Evolutionary conservation across 2,329 filamentous ascomycete genomes (phyloP).

Genomic region (Cladosporium sp.): DNA sequence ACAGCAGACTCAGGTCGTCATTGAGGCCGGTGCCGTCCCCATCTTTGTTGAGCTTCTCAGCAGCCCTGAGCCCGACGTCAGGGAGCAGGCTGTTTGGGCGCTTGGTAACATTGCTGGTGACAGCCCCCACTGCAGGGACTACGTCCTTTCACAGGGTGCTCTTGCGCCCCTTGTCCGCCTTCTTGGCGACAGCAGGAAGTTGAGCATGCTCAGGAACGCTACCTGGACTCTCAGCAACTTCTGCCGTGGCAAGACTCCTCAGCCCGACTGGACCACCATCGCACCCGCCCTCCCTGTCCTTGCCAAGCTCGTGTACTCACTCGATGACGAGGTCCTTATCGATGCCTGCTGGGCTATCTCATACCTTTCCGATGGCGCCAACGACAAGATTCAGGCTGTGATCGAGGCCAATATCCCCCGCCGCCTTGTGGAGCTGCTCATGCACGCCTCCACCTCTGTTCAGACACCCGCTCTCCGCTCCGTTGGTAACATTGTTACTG

Average conservation of each 20-base stretch:
- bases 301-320: slow-evolving; percentile 94
- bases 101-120: slow-evolving; percentile 98
- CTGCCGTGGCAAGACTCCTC: slow-evolving; percentile 97
- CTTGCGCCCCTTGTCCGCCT: slow-evolving; percentile 84
- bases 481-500: slow-evolving; percentile 97
- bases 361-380: slow-evolving; percentile 94
- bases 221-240: slow-evolving; percentile 99
- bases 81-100: slow-evolving; percentile 98
- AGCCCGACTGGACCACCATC: slow-evolving; percentile 97
- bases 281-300: slow-evolving; percentile 90
- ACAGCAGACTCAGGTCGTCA: slow-evolving; percentile 96
- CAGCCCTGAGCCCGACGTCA: slow-evolving; percentile 94
- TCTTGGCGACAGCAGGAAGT: slow-evolving; percentile 93
- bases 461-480: slow-evolving; percentile 96
- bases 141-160: slow-evolving; percentile 86
- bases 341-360: slow-evolving; percentile 99
- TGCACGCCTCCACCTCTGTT: slow-evolving; percentile 97
- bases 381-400: slow-evolving; percentile 98
- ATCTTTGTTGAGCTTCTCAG: slow-evolving; percentile 96
- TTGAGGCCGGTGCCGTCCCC: slow-evolving; percentile 94
- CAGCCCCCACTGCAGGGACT: slow-evolving; percentile 95
- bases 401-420: slow-evolving; percentile 98
- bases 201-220: slow-evolving; percentile 98
- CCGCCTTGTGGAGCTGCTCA: slow-evolving; percentile 90
- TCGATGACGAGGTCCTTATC: slow-evolving; percentile 96